Evolutionary conservation across 2,329 filamentous ascomycete genomes (phyloP).

Genomic region (Verruconis gallopava): DNA sequence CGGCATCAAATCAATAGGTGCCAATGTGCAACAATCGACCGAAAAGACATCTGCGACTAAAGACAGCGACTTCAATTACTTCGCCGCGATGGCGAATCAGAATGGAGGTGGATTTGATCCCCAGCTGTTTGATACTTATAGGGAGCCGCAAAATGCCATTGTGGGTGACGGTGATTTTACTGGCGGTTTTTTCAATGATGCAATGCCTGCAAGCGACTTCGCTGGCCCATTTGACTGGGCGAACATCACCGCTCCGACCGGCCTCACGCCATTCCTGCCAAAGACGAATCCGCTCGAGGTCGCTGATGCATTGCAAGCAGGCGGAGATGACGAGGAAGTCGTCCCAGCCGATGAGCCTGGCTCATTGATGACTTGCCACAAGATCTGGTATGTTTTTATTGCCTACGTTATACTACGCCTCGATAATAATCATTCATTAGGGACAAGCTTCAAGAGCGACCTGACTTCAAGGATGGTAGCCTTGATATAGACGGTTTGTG

Average conservation of each 20-base stretch:
- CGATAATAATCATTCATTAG: too few species aligned
- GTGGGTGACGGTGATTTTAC: conserved; percentile 53
- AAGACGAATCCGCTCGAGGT: conserved; percentile 64
- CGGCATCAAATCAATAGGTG: conserved; percentile 19
- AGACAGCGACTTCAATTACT: conserved; percentile 17
- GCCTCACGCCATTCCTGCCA: conserved; percentile 21
- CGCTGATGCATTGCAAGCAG: conserved; percentile 62
- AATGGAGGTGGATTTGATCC: conserved; percentile 83
- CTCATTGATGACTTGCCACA: conserved; percentile 68
- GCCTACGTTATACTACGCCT: too few species aligned
- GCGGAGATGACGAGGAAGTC: conserved; percentile 47
- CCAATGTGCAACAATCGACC: conserved; percentile 13
- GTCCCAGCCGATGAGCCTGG: conserved; percentile 47
- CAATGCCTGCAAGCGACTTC: conserved; percentile 47
- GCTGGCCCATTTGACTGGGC: conserved; percentile 65
- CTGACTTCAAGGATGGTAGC: conserved; percentile 77
- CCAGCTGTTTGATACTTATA: conserved; percentile 80
- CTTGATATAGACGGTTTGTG: conserved; percentile 91
- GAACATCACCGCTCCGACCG: conserved; percentile 23
- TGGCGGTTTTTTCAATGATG: conserved; percentile 61
- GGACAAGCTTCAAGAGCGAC: conserved; percentile 80
- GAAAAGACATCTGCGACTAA: neutral
- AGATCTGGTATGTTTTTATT: conserved; percentile 67
- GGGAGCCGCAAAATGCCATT: conserved; percentile 76
- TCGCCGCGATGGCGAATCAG: conserved; percentile 67